Percentiles rank a stretch among this genome's conserved stretches.
These are phyloP conservation scores for Arthroderma uncinatum DNA, from an alignment of 2,329 filamentous ascomycete genomes.

Conservation along the genomic window DNA sequence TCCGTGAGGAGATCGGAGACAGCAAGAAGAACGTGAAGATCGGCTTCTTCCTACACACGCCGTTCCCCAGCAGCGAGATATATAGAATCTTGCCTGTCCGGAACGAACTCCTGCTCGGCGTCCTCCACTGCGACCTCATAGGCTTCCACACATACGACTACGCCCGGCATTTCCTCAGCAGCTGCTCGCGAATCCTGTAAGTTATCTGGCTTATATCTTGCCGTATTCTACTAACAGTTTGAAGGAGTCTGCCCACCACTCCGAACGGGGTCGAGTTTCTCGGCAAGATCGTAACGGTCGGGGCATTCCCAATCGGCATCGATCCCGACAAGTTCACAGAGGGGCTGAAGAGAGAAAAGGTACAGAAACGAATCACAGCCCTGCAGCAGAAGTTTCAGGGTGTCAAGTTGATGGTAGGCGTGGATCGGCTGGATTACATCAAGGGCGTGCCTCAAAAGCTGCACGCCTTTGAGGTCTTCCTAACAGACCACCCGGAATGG, in stretches of 20 bases:
- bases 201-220: constrained; percentile 21
- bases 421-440: constrained; percentile 96
- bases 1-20: constrained; percentile 74
- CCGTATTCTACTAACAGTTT: constrained; percentile 7
- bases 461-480: constrained; percentile 89
- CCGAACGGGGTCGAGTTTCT: constrained; percentile 90
- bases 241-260: constrained; percentile 52
- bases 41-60: constrained; percentile 95
- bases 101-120: constrained; percentile 73
- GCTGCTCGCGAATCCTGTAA: constrained; percentile 84
- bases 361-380: constrained; percentile 75
- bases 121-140: constrained; percentile 87
- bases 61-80: constrained; percentile 93
- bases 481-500: constrained; percentile 95
- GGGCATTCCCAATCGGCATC: constrained; percentile 95
- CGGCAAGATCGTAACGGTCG: constrained; percentile 77
- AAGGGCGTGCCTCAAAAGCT: constrained; percentile 97
- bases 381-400: constrained; percentile 87
- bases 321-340: constrained; percentile 94
- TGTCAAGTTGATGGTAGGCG: constrained; percentile 91
- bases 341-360: constrained; percentile 70
- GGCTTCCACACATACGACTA: constrained; percentile 99
- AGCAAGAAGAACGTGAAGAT: constrained; percentile 88
- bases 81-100: constrained; percentile 91
- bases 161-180: constrained; percentile 92